A percentile compares a stretch with the other conserved stretches of the same genome.
phyloP scores from a whole-genome alignment of 2,329 filamentous ascomycete genomes.

The Cordyceps militaris region DNA sequence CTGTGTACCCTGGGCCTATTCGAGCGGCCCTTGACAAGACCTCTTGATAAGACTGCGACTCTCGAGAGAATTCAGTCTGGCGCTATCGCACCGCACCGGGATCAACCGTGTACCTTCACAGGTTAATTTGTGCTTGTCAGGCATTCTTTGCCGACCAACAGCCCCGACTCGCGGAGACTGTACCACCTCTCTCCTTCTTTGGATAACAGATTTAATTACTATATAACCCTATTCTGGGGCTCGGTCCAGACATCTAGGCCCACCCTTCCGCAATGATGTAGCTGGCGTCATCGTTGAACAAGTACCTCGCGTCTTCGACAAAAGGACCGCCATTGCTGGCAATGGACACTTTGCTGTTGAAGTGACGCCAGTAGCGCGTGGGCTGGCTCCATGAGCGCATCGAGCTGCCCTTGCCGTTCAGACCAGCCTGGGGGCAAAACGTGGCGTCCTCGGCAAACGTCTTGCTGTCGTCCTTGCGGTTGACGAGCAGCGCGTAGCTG shows the following conservation, averaged over 20 bases:
- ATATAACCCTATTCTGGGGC: too few species aligned
- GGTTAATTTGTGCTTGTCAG: too few species aligned
- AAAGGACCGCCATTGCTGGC: slow-evolving; percentile 40
- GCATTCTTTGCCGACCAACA: too few species aligned
- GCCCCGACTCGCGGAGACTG: too few species aligned
- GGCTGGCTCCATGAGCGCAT: slow-evolving; percentile 55
- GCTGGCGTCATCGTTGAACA: slow-evolving; percentile 4
- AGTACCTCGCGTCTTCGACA: not conserved
- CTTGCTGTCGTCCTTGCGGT: slow-evolving; percentile 47
- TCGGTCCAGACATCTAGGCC: not conserved
- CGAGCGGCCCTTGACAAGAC: too few species aligned
- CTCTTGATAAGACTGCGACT: too few species aligned
- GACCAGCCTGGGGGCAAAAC: slow-evolving; percentile 48
- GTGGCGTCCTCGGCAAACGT: slow-evolving; percentile 55
- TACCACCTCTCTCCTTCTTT: too few species aligned
- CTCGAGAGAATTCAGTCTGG: too few species aligned
- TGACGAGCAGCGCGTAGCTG: slow-evolving; percentile 43
- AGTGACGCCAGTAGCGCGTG: slow-evolving; percentile 52
- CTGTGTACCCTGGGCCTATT: too few species aligned
- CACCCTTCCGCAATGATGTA: not conserved
- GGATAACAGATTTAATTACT: too few species aligned
- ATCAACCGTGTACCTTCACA: too few species aligned
- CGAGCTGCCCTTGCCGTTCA: slow-evolving; percentile 44
- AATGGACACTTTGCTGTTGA: slow-evolving; percentile 18
- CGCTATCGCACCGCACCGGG: too few species aligned